Conservation (phyloP, 2,329 filamentous ascomycete genomes). For the Colletotrichum tabaci region DNA sequence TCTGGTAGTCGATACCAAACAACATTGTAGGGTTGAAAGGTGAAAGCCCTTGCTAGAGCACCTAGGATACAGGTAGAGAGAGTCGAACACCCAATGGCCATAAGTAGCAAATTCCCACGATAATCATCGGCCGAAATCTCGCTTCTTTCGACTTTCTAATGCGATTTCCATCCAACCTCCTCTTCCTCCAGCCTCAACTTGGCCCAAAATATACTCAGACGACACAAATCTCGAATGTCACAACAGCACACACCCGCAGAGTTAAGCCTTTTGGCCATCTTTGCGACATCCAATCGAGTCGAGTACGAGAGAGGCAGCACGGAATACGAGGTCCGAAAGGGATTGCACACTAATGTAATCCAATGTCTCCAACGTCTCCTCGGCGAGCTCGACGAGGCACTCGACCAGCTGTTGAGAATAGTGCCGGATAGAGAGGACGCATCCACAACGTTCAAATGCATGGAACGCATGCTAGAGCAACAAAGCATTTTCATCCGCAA, state of each 20-base stretch:
- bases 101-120: conserved; percentile 11
- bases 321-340: conserved; percentile 2
- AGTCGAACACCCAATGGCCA: neutral
- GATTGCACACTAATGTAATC: neutral
- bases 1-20: neutral
- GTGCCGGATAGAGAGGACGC: neutral
- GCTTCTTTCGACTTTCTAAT: neutral
- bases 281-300: conserved; percentile 10
- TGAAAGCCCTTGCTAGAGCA: neutral
- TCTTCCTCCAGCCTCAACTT: neutral
- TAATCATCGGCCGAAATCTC: neutral
- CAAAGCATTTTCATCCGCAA: conserved; percentile 13
- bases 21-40: neutral
- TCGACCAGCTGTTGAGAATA: neutral
- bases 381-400: neutral
- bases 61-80: neutral
- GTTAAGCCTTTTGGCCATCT: conserved; percentile 5
- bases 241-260: neutral
- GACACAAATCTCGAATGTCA: neutral
- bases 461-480: conserved; percentile 16
- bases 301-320: conserved; percentile 28
- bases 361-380: conserved; percentile 12
- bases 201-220: neutral
- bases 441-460: neutral
- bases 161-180: neutral